Evolutionary conservation across 371 early-diverging fungal genomes (phyloP).

Genomic region (Circinella minor): DNA sequence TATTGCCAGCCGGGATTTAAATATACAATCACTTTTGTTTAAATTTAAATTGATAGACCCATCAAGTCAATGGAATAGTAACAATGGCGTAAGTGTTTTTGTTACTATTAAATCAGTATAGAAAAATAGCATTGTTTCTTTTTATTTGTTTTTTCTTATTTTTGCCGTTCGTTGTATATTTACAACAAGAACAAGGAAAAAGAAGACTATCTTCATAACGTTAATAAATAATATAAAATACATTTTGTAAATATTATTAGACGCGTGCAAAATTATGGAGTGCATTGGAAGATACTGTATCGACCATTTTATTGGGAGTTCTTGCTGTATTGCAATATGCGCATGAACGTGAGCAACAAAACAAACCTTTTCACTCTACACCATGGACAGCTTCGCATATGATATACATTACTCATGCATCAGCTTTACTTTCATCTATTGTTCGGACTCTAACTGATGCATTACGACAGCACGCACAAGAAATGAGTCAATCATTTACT

Average conservation of each 20-base stretch:
- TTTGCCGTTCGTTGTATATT: no score
- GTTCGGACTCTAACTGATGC: background rate
- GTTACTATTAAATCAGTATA: background rate
- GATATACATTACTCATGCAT: background rate
- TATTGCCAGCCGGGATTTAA: background rate
- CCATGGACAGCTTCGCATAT: background rate
- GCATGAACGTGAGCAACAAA: background rate
- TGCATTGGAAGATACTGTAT: background rate
- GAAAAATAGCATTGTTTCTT: background rate
- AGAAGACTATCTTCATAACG: background rate
- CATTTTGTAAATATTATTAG: background rate
- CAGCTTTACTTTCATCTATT: background rate
- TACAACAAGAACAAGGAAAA: background rate
- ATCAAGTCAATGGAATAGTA: slow-evolving; percentile 4
- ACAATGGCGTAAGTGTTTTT: background rate
- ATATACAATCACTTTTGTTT: slow-evolving; percentile 8
- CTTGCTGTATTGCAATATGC: background rate
- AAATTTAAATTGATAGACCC: slow-evolving; percentile 4
- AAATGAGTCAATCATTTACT: background rate
- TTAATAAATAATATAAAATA: background rate
- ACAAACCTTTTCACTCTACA: background rate
- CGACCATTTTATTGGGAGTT: background rate
- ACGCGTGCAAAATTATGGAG: slow-evolving; percentile 2
- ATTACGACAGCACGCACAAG: slow-evolving; percentile 3
- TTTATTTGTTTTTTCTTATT: no score